phyloP scores from a whole-genome alignment of 768 basidiomycete genomes.

The Pleurotus tuoliensis region DNA sequence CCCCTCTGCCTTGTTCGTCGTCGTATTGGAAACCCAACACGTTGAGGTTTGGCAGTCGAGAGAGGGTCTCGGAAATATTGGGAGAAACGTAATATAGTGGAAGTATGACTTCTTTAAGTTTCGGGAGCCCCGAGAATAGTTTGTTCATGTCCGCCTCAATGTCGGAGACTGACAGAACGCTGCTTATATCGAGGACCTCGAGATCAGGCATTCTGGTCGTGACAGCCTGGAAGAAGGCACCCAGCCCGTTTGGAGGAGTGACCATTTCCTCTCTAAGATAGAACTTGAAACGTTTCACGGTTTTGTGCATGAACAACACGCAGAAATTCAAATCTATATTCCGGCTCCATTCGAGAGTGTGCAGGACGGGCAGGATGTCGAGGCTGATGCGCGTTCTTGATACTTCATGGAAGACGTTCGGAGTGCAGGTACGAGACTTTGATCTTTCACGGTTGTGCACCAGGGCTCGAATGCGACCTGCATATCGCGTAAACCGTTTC shows the following conservation, averaged over 20 bases:
- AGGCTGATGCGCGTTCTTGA: constrained; percentile 51
- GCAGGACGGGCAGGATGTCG: constrained; percentile 52
- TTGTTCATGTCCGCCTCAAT: constrained; percentile 38
- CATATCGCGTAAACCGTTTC: constrained; percentile 52
- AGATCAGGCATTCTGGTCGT: constrained; percentile 49
- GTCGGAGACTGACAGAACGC: constrained; percentile 31
- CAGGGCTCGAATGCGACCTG: constrained; percentile 42
- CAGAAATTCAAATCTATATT: constrained; percentile 23
- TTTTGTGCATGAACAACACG: constrained; percentile 56
- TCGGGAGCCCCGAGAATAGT: constrained; percentile 36
- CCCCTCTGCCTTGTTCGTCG: constrained; percentile 44
- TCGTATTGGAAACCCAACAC: constrained; percentile 52
- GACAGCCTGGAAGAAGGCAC: constrained; percentile 31
- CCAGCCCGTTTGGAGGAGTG: constrained; percentile 15
- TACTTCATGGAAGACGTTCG: constrained; percentile 47
- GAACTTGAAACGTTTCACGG: constrained; percentile 35
- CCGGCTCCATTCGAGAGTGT: constrained; percentile 44
- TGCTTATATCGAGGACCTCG: constrained; percentile 41
- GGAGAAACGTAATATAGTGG: constrained; percentile 52
- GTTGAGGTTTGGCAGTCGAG: constrained; percentile 37
- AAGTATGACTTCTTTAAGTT: constrained; percentile 43
- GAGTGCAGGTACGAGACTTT: constrained; percentile 19
- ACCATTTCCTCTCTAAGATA: constrained; percentile 18
- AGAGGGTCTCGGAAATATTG: constrained; percentile 40
- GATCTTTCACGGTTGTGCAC: constrained; percentile 8